A percentile compares a stretch with the other conserved stretches of the same genome.
These are phyloP conservation scores for Pascua sp. DNA, from an alignment of 1,284 basidiomycete species.

Conservation along the genomic window DNA sequence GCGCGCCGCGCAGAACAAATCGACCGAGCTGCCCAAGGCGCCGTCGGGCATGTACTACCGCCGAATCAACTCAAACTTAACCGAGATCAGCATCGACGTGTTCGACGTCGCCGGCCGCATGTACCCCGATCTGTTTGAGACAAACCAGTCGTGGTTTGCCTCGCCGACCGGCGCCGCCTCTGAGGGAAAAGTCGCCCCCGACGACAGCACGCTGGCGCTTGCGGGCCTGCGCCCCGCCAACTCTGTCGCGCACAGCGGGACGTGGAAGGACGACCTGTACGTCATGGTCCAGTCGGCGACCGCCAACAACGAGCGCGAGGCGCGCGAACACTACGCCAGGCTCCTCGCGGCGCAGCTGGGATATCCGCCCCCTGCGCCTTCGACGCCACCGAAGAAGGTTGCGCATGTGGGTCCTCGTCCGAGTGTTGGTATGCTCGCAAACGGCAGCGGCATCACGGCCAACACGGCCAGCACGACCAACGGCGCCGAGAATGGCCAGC, in stretches of 20 bases:
- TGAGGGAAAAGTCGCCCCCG: not conserved
- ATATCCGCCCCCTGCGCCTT: not conserved
- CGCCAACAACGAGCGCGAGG: constrained; percentile 10
- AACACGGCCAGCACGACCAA: no score
- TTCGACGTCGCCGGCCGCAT: constrained; percentile 40
- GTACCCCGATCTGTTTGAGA: constrained; percentile 38
- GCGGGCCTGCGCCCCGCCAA: not conserved
- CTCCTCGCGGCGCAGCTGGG: constrained; percentile 4
- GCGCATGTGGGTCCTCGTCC: no score
- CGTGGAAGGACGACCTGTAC: constrained; percentile 23
- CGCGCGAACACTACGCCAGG: constrained; percentile 15
- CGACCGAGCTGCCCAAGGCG: constrained; percentile 5
- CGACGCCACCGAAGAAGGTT: no score
- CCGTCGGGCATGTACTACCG: constrained; percentile 28
- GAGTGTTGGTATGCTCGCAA: no score
- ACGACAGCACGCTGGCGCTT: constrained; percentile 1
- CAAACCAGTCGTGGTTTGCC: constrained; percentile 9
- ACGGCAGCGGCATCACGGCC: no score
- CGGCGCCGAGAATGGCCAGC: no score
- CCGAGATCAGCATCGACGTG: constrained; percentile 35
- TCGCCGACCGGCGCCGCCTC: not conserved
- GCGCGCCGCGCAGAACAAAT: not conserved
- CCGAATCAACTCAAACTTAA: constrained; percentile 26
- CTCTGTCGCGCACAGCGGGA: not conserved
- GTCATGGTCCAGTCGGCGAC: constrained; percentile 19